Percentiles rank a stretch among this genome's conserved stretches.
Conservation (phyloP, 2,329 filamentous ascomycete genomes). For the Camillea tinctor region DNA sequence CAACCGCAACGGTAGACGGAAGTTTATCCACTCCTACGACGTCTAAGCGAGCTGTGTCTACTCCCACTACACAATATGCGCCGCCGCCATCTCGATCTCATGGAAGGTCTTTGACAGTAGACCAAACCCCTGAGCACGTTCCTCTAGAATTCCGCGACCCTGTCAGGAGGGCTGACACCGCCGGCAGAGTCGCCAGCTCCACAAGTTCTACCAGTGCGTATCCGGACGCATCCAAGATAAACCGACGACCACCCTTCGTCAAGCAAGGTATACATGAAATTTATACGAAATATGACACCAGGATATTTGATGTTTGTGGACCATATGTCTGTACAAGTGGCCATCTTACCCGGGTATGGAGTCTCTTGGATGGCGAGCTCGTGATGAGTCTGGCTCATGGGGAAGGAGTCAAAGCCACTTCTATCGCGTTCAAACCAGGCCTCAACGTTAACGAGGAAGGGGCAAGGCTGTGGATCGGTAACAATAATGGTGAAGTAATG, state of each 20-base stretch:
- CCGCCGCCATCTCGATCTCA: constrained; percentile 44
- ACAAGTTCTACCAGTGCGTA: constrained; percentile 58
- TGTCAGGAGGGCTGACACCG: constrained; percentile 22
- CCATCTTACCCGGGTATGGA: constrained; percentile 86
- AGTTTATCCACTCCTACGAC: constrained; percentile 21
- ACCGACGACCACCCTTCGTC: constrained; percentile 76
- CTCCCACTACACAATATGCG: constrained; percentile 42
- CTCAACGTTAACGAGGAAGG: constrained; percentile 77
- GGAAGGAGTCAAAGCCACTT: constrained; percentile 79
- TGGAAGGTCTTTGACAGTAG: constrained; percentile 51
- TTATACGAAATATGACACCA: constrained; percentile 79
- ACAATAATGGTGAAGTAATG: constrained; percentile 80
- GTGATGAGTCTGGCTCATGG: constrained; percentile 79
- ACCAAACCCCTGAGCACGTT: constrained; percentile 39
- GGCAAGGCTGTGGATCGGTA: constrained; percentile 82
- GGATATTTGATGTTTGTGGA: constrained; percentile 84
- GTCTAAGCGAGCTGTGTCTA: constrained; percentile 44
- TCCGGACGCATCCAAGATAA: constrained; percentile 81
- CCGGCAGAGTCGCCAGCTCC: constrained; percentile 20
- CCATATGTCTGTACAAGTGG: constrained; percentile 85
- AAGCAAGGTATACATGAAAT: constrained; percentile 75
- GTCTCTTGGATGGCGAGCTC: constrained; percentile 74
- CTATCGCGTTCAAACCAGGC: constrained; percentile 83
- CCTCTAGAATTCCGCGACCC: constrained; percentile 39
- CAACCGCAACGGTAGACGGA: constrained; percentile 18